Evolutionary conservation across 805 yeast species (phyloP), one percentile per base, ranked within the genome.

Genomic region (Candida qinlingensis): DNA sequence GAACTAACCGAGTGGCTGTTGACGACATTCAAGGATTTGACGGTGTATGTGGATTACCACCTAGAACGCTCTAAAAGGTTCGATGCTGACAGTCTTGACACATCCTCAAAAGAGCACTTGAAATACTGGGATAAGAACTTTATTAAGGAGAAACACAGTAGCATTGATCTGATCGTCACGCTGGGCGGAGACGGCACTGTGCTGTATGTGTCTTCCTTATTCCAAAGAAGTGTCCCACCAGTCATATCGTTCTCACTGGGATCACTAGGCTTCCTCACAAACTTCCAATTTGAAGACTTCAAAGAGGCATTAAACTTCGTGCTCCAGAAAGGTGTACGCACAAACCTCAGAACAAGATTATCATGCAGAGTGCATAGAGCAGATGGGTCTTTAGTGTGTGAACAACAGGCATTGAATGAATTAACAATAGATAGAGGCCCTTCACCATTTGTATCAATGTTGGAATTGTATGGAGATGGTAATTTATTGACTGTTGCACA

Each of bases 151-250:
- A 44, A 62, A 4, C 13, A 34, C 25, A 19, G 44, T 3, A 28
- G 12, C 12, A 40, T 47, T 31, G 98, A 92, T 64, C 70, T 91
- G 51, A 83, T 89, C 3, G 79, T 92, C 40, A 88, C 98, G 0
- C 72, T 94, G 7, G 99, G 99, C 27, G 99, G 99, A 13, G 99
- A 94, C 62, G 98, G 99, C 7, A 94, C 99, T 0, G 96, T 92
- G 42, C 70, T 92, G 8, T 85, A 85, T 59, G 92, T 92, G 0
- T 89, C 96, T 2, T 84, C 94, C 48, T 71, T 90, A 38, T 94
- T 94, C 66, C 95, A 87, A 67, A 71, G 77, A 49, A 76, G 78
- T 43, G 97, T 91, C 2, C 99, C 99, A 1, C 99, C 99, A 0
- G 87, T 92, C 2, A 73, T 94, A 55, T 80, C 95, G 19, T 92